Base-by-base conservation (phyloP, 768 basidiomycete species). In the Lepiota brunneoincarnata region DNA sequence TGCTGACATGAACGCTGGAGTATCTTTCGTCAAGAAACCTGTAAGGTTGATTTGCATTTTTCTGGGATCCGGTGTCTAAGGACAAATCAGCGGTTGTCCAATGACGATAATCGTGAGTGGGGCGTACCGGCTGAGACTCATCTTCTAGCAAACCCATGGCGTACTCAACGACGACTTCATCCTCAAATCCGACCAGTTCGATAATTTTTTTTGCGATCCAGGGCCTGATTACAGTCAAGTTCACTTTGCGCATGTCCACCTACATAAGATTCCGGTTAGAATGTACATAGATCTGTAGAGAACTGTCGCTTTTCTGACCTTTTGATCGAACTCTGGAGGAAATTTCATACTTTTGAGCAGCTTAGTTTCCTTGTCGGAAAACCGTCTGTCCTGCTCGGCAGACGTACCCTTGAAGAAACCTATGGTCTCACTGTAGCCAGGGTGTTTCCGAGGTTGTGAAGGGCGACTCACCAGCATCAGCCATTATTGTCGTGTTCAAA, bases 191-290 rank as follows among this genome's bases (percentile, higher is more conserved):
- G 39, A 94, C 83, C 18, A 97, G 79, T 54, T 94, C 91, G 2
- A 89, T 81, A 53, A 97, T 87, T 70, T 91, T 90, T 77, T 93
- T 93, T 12, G 91, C 89, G 56, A 98, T 86, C 97, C 97, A 99
- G 2, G 93, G 92, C 55, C 91, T 79, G 65, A 99, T 90, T 61
- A 98, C 93, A 15, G 81, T 76, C 57, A 98, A 63, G 68, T 98
- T 97, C 57, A 98, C 93, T 78, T 98, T 95, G 34, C 91, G 83
- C 82, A 95, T 89, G 67, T 98, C 95, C 41, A 97, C 93, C 91
- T 91, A 20, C 11, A 24, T 23, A 34, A 15, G 7, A 20, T 21
- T 4, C 12, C 9, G 10, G 26, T 34, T 6, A 26, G 41, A 34
- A 24, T 34, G 36, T 18, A 18, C 11, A 51, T 3, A n/a, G n/a